Percentiles rank a stretch among this genome's conserved stretches.
Evolutionary conservation across 208 protist species (phyloP).

Genomic region (Trypanosoma caninum): DNA sequence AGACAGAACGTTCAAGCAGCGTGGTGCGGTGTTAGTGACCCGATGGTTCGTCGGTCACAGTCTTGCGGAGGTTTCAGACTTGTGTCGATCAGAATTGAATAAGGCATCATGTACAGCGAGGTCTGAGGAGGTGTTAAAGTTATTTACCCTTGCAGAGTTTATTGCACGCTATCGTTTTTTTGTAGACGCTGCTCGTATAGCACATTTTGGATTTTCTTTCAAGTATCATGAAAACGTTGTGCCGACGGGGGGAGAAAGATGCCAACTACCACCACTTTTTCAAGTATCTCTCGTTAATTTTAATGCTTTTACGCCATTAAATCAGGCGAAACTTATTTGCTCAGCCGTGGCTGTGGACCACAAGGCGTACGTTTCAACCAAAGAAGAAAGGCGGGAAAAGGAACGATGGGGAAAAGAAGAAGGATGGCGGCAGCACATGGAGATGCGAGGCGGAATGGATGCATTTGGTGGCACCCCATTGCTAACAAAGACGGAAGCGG

Average conservation of each 20-base stretch:
- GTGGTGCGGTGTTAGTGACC: neutral
- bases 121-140: neutral
- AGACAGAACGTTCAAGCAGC: neutral
- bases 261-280: conserved; percentile 10
- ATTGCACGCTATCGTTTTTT: neutral
- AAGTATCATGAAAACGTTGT: neutral
- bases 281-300: conserved; percentile 3
- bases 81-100: neutral
- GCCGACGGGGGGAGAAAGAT: neutral
- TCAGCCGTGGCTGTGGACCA: conserved; percentile 12
- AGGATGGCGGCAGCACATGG: neutral
- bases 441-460: neutral
- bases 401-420: neutral
- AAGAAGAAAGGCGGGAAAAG: neutral
- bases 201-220: neutral
- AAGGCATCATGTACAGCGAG: neutral
- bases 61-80: neutral
- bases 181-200: conserved; percentile 1
- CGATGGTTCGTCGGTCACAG: conserved; percentile 9
- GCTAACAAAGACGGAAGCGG: neutral
- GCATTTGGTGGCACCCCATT: neutral
- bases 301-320: conserved; percentile 6
- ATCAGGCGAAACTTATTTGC: conserved; percentile 18
- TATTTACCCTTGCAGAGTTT: conserved; percentile 9
- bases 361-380: conserved; percentile 1